phyloP scores from a whole-genome alignment of 2,329 filamentous ascomycete species.

The Cercospora zeina region DNA sequence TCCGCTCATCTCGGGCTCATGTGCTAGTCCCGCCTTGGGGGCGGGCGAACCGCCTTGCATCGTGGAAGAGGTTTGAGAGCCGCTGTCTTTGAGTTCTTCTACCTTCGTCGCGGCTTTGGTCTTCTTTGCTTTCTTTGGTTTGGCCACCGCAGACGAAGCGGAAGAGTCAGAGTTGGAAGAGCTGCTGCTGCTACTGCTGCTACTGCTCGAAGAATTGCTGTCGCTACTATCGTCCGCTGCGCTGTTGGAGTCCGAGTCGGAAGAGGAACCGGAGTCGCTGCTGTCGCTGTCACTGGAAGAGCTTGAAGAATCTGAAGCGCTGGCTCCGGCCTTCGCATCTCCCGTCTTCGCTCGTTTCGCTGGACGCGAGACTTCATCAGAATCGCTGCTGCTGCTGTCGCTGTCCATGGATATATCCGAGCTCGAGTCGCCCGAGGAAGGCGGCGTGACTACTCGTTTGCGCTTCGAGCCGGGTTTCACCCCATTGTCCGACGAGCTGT shows the following conservation, averaged over 20 bases:
- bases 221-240: constrained; percentile 22
- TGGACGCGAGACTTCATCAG: constrained; percentile 35
- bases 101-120: neutral
- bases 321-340: constrained; percentile 27
- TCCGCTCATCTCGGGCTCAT: constrained; percentile 40
- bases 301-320: constrained; percentile 30
- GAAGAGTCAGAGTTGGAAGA: constrained; percentile 53
- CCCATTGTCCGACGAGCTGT: constrained; percentile 19
- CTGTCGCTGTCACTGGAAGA: constrained; percentile 21
- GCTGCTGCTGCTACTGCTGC: constrained; percentile 39
- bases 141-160: constrained; percentile 22
- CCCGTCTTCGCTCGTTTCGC: constrained; percentile 37
- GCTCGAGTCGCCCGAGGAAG: constrained; percentile 22
- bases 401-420: constrained; percentile 10
- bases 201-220: constrained; percentile 16
- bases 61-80: constrained; percentile 38
- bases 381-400: constrained; percentile 28
- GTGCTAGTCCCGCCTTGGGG: constrained; percentile 29
- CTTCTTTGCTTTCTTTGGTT: constrained; percentile 29
- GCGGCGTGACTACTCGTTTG: constrained; percentile 27
- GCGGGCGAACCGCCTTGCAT: constrained; percentile 31
- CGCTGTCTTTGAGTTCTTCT: constrained; percentile 17
- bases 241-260: too few relatives aligned
- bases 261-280: constrained; percentile 22
- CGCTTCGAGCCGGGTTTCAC: constrained; percentile 25